A percentile compares a stretch with the other conserved stretches of the same genome.
Evolutionary conservation across 1,139 yeast species (phyloP).

Genomic region (Yarrowia galli): DNA sequence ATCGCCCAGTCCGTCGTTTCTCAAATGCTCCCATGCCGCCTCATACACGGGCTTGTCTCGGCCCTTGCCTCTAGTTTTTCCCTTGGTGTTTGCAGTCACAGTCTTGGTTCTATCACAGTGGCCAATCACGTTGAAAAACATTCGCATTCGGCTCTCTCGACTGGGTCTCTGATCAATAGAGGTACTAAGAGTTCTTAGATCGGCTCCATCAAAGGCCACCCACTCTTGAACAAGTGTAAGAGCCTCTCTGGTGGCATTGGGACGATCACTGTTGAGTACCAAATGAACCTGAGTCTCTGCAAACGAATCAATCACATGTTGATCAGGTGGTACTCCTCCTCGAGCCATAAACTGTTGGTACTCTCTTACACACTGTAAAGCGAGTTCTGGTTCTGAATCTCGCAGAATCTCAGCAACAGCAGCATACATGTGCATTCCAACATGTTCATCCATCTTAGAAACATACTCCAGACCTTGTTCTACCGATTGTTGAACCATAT

Average conservation of each 20-base stretch:
- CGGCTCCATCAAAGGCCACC: constrained; percentile 24
- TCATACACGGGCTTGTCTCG: neutral
- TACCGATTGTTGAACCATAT: constrained; percentile 12
- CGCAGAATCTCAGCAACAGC: constrained; percentile 12
- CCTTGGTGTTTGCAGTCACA: neutral
- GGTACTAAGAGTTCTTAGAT: neutral
- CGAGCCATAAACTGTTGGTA: constrained; percentile 7
- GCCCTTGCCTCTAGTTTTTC: neutral
- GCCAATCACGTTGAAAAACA: constrained; percentile 3
- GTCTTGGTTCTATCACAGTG: neutral
- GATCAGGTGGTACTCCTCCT: neutral
- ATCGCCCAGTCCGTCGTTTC: neutral
- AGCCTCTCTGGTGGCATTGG: neutral
- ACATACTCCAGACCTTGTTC: constrained; percentile 12
- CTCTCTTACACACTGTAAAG: neutral
- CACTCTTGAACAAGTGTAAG: constrained; percentile 8
- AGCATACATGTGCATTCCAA: constrained; percentile 28
- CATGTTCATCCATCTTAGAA: constrained; percentile 10
- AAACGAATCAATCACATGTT: constrained; percentile 11
- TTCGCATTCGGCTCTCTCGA: constrained; percentile 7
- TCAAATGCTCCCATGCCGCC: constrained; percentile 4
- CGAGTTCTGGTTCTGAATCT: neutral
- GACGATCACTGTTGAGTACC: constrained; percentile 5
- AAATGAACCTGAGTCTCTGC: constrained; percentile 20
- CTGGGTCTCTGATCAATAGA: neutral